Evolutionary conservation across 2,329 filamentous ascomycete genomes (phyloP), one percentile per base, ranked within the genome.

Genomic region (Diaporthe citri): DNA sequence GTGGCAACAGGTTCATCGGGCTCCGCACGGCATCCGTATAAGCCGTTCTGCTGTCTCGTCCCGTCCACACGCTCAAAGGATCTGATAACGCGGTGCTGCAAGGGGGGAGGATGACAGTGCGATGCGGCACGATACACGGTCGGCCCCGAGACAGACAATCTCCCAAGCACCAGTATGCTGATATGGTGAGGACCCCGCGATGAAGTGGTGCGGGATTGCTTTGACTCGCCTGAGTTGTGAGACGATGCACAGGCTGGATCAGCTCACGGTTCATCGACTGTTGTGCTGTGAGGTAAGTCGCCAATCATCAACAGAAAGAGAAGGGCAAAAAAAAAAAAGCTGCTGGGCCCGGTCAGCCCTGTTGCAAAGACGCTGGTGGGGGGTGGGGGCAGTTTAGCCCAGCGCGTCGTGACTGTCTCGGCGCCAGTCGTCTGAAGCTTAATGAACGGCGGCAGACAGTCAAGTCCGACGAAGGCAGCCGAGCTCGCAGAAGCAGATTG

Each of bases 121-220:
- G 22, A 56, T 55, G 57, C 43, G 59, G 46, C 48, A 55, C 64
- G 48, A 41, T 39, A 22, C 34, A 64, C 36, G 17, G 48, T 64
- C 34, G 57, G 8, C 34, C 36, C 46, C 60, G 71, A 72, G 71
- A 72, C 71, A 72, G 9, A 62, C 46, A 72, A 72, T 72, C 48
- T 64, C 71, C 34, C 64, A 41, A 25, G 64, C 46, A 39, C 15
- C n/a, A 52, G n/a, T 52, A 67, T 55, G 46, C 31, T 67, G 31
- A 36, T n/a, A 17, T 62, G 59, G 59, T n/a, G 59, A 64, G 36
- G 64, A 28, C 31, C 46, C 64, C 3, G 28, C 28, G 62, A 22
- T 28, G 46, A 69, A 41, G 48, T 69, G 64, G 48, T 69, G 64
- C 64, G 34, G 48, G 34, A 13, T 52, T 41, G 64, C 34, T 69